A percentile compares a stretch with the other conserved stretches of the same genome.
Evolutionary conservation across 345 rosid species (phyloP).

Genomic region (Pistacia atlantica): DNA sequence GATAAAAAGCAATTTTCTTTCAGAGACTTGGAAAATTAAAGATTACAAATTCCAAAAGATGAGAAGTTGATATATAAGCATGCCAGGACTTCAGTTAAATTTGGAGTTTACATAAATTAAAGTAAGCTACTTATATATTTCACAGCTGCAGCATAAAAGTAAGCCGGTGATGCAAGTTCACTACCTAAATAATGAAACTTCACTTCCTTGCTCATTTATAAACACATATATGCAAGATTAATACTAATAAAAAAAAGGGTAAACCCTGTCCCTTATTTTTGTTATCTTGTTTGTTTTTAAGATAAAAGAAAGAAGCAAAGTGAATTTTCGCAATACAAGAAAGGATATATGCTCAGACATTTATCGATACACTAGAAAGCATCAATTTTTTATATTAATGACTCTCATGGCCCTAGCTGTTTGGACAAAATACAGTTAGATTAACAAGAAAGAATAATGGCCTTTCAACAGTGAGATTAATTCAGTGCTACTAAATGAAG

Average conservation of each 20-base stretch:
- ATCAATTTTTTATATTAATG: neutral
- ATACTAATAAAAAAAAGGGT: neutral
- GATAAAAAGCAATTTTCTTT: neutral
- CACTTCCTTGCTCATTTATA: neutral
- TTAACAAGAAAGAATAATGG: neutral
- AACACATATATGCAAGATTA: neutral
- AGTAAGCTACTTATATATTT: neutral
- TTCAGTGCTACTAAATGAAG: neutral
- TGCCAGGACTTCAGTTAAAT: neutral
- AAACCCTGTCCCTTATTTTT: neutral
- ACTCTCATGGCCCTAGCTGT: neutral
- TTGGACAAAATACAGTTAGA: neutral
- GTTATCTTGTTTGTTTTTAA: neutral
- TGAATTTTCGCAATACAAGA: neutral
- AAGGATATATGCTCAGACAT: neutral
- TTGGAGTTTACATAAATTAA: neutral
- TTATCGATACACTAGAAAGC: neutral
- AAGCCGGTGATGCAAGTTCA: neutral
- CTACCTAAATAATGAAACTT: neutral
- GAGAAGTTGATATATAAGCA: neutral
- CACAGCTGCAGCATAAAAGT: neutral
- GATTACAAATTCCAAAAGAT: neutral
- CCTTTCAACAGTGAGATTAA: neutral
- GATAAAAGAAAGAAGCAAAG: neutral
- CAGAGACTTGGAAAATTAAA: neutral